Base-by-base conservation (phyloP, 805 yeast genomes). In the Torulaspora franciscae region DNA sequence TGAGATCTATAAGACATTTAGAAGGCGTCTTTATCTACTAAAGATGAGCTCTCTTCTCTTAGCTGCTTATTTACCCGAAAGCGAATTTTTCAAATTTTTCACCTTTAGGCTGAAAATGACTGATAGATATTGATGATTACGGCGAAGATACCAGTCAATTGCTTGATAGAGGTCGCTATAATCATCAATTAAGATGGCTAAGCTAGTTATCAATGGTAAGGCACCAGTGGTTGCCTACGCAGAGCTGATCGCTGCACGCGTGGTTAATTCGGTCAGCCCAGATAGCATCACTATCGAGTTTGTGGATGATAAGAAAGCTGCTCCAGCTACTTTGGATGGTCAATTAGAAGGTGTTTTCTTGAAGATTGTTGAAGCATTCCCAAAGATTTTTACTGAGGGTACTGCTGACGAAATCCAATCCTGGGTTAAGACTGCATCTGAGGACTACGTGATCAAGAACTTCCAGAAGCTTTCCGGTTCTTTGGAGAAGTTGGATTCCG, bases 141-240 rank as follows among this genome's bases (percentile, higher is more conserved):
- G 29, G 17, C 9, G 9, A 6, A 7, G 22, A 30, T 11, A 7
- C 24, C 30, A 27, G 8, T 30, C 37, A 26, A 28, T 6, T 8
- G 17, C 19, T 35, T 4, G 6, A 17, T 26, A 27, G 17, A 27
- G 14, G 22, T 22, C 26, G 29, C 32, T 10, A 27, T 3, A 17
- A 10, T 7, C 14, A 13, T 33, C 43, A 40, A 40, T 40, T 33
- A 24, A 14, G 23, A 46, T 46, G 49, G 34, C 53, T 47, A 59
- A 65, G 38, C 72, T 90, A 50, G 74, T 81, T 46, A 68, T 90
- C 52, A 95, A 95, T 47, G 88, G 86, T 45, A 90, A 88, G 72
- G 95, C 96, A 4, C 86, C 86, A 14, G 74, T 77, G 40, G 83
- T 86, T 46, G 93, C 91, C 24, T 91, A 87, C 64, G 77, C 86